A percentile compares a stretch with the other conserved stretches of the same genome.
Conservation (phyloP, 352 stramenopile species). For the Albugo candida region DNA sequence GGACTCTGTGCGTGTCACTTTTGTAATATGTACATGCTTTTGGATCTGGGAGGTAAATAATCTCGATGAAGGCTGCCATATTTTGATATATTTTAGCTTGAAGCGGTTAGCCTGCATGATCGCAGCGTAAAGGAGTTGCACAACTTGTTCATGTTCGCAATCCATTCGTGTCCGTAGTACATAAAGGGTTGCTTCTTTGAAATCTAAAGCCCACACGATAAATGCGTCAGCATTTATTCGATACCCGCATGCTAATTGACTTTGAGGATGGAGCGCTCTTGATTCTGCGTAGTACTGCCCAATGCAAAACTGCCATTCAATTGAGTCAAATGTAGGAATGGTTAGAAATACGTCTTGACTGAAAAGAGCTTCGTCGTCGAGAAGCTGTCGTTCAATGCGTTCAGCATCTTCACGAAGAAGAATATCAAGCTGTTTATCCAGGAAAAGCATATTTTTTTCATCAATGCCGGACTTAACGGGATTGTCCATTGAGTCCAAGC, state of each 20-base stretch:
- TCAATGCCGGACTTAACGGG: neutral
- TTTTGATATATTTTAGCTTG: slow-evolving; percentile 16
- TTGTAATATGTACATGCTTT: slow-evolving; percentile 14
- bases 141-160: slow-evolving; percentile 4
- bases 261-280: slow-evolving; percentile 15
- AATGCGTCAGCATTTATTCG: slow-evolving; percentile 22
- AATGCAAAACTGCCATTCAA: slow-evolving; percentile 50
- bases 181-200: slow-evolving; percentile 36
- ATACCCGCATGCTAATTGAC: slow-evolving; percentile 13
- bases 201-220: slow-evolving; percentile 40
- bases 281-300: slow-evolving; percentile 25
- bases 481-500: slow-evolving; percentile 7
- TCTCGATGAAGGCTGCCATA: slow-evolving; percentile 19
- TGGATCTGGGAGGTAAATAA: slow-evolving; percentile 3
- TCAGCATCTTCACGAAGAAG: slow-evolving; percentile 23
- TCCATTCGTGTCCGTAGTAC: slow-evolving; percentile 22
- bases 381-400: slow-evolving; percentile 15
- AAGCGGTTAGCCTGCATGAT: slow-evolving; percentile 22
- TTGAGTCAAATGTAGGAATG: slow-evolving; percentile 26
- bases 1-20: slow-evolving; percentile 22
- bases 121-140: slow-evolving; percentile 11
- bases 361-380: slow-evolving; percentile 8
- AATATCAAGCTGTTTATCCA: slow-evolving; percentile 19
- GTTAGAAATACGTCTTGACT: slow-evolving; percentile 18
- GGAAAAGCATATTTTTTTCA: slow-evolving; percentile 10